Evolutionary conservation across 176 grass and related monocot species (phyloP).

Genomic region (Metroxylon sagu): DNA sequence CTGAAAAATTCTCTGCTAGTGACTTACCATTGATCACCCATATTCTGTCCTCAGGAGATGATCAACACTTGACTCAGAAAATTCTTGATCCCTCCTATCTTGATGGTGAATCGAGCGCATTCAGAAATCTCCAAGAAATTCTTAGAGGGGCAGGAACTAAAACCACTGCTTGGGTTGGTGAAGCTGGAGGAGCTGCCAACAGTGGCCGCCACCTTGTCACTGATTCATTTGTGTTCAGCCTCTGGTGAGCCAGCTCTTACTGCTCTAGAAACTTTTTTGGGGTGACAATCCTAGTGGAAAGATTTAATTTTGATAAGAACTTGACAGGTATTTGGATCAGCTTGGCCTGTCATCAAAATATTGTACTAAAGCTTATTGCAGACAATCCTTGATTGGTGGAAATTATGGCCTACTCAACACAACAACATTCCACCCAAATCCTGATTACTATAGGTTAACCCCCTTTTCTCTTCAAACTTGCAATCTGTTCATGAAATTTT

Average conservation of each 20-base stretch:
- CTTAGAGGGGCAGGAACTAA: background rate
- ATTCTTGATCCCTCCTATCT: conserved; percentile 16
- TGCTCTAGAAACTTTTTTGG: too few species aligned
- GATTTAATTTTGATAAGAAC: background rate
- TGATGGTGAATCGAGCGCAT: conserved; percentile 9
- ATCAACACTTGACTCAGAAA: conserved; percentile 15
- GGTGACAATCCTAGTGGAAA: too few species aligned
- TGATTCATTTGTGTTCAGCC: conserved; percentile 20
- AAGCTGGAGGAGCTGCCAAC: conserved; percentile 16
- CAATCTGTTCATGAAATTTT: too few species aligned
- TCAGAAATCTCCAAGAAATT: conserved; percentile 5
- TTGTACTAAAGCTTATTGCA: conserved; percentile 15
- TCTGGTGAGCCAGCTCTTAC: conserved; percentile 6
- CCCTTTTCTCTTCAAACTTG: too few species aligned
- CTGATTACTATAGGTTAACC: conserved; percentile 13
- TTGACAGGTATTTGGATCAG: conserved; percentile 18
- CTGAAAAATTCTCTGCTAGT: too few species aligned
- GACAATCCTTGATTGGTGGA: conserved; percentile 13
- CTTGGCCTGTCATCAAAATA: conserved; percentile 11
- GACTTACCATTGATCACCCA: background rate
- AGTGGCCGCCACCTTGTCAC: conserved; percentile 19
- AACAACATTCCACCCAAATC: conserved; percentile 14
- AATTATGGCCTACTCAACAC: conserved; percentile 20
- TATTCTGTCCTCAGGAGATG: background rate
- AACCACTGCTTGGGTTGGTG: conserved; percentile 11